Evolutionary conservation across 768 basidiomycete species (phyloP), one percentile per base, ranked within the genome.

Genomic region (Pulveroboletus sp.): DNA sequence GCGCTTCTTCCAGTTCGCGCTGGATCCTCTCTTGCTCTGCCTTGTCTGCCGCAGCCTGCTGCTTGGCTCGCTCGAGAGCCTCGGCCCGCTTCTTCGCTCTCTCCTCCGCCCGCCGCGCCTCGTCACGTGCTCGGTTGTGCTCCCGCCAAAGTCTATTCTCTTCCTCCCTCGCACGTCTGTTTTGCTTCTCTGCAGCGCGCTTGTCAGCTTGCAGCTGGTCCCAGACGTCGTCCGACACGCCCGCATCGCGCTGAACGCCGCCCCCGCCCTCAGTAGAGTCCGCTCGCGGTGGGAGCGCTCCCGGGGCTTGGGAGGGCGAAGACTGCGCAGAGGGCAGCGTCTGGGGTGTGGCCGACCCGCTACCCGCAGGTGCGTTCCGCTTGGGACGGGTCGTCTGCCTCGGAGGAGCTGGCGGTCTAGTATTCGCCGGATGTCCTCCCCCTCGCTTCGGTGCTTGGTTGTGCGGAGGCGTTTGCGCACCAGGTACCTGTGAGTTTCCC

Each of bases 191-290:
- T 18, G 54, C 65, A 5, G 60, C 68, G 0, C 57, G 64, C 39
- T 63, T 67, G 46, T 63, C 68, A 6, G 65, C 68, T 41, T 80
- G 74, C 0, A 85, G 64, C 52, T 78, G 69, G 9, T 55, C 26
- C 84, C 84, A 85, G 10, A 73, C 60, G 1, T 58, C 60, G 59
- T 85, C 79, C 0, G 73, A 57, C 5, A 85, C 79, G 0, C 77
- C 83, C 17, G 70, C 40, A 60, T 84, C 83, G 21, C 79, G 73
- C 21, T 45, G 56, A 0, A 17, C 56, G 3, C 55, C 39, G 6
- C 27, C n/a, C n/a, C n/a, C 27, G 27, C 21, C 21, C 18, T 30
- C 41, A 33, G 26, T 49, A 17, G 21, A 5, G 14, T 39, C 2
- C 3, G 17, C 5, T 7, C 9, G 33, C 17, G 12, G 41, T 6